Conservation (phyloP, 2,329 filamentous ascomycete genomes). For the Didymella segeticola region DNA sequence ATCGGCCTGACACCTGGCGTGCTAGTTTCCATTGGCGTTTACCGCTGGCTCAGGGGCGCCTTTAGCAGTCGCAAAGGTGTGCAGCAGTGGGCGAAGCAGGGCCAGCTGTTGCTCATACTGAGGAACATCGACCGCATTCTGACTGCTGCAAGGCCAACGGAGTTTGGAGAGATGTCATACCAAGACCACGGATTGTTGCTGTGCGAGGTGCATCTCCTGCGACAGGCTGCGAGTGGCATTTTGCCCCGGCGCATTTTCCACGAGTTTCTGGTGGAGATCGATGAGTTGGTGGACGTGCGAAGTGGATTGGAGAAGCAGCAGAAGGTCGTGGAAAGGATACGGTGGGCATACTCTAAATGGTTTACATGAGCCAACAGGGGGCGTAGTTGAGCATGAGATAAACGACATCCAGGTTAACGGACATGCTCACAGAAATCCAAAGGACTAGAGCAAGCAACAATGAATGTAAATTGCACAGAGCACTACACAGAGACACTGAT, state of each 20-base stretch:
- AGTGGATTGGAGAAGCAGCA: constrained; percentile 79
- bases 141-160: constrained; percentile 61
- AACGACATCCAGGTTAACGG: too few relatives aligned
- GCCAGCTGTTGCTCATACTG: constrained; percentile 76
- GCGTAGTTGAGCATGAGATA: too few relatives aligned
- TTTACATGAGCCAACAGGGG: constrained; percentile 39
- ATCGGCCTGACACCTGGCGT: constrained; percentile 91
- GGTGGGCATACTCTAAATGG: constrained; percentile 90
- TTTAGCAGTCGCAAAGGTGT: constrained; percentile 76
- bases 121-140: constrained; percentile 83
- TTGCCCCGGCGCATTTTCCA: constrained; percentile 77
- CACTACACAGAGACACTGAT: not conserved
- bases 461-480: not conserved
- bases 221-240: constrained; percentile 69
- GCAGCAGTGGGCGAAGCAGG: constrained; percentile 68
- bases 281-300: constrained; percentile 81
- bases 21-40: constrained; percentile 78
- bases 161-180: constrained; percentile 81
- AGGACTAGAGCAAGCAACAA: too few relatives aligned
- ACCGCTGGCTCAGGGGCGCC: constrained; percentile 73
- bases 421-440: too few relatives aligned
- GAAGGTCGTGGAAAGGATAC: constrained; percentile 79
- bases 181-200: constrained; percentile 91
- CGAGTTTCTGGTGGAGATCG: constrained; percentile 88
- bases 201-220: constrained; percentile 85